Conservation (phyloP, 345 rosid genomes). For the Lepidium africanum region DNA sequence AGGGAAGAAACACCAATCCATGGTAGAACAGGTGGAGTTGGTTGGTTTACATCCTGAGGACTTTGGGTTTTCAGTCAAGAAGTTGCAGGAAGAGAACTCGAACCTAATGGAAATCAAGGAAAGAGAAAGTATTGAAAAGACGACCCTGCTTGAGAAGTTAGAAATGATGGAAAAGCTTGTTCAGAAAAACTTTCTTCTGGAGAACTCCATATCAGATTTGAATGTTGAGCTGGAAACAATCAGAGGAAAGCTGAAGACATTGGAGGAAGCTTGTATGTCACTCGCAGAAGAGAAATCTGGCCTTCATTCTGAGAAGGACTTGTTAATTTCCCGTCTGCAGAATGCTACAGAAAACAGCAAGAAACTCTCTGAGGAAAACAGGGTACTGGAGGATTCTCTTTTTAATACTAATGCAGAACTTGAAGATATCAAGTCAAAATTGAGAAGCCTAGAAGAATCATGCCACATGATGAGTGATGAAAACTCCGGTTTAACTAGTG, state of each 20-base stretch:
- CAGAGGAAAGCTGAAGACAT: constrained; percentile 49
- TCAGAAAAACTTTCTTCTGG: constrained; percentile 69
- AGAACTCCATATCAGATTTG: constrained; percentile 85
- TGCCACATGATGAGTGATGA: constrained; percentile 53
- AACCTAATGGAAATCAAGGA: constrained; percentile 48
- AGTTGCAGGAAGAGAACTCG: constrained; percentile 54
- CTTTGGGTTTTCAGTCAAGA: constrained; percentile 60
- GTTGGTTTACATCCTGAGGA: constrained; percentile 53
- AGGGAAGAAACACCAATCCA: constrained; percentile 52
- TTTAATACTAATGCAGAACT: constrained; percentile 66
- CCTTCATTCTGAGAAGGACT: constrained; percentile 57
- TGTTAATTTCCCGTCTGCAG: constrained; percentile 50
- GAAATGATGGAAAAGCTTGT: constrained; percentile 68
- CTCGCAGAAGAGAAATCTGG: constrained; percentile 57
- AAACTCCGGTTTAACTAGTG: constrained; percentile 43
- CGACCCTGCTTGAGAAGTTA: constrained; percentile 56
- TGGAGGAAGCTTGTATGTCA: constrained; percentile 60
- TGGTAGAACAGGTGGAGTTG: constrained; percentile 65
- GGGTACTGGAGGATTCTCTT: constrained; percentile 64
- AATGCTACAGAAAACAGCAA: constrained; percentile 40
- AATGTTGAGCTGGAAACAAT: constrained; percentile 72
- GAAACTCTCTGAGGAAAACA: constrained; percentile 58
- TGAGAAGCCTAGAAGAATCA: constrained; percentile 57
- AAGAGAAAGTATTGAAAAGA: constrained; percentile 49
- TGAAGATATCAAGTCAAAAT: constrained; percentile 46